Conservation (phyloP, 2,329 filamentous ascomycete genomes). For the Mycosphaerella sp. region DNA sequence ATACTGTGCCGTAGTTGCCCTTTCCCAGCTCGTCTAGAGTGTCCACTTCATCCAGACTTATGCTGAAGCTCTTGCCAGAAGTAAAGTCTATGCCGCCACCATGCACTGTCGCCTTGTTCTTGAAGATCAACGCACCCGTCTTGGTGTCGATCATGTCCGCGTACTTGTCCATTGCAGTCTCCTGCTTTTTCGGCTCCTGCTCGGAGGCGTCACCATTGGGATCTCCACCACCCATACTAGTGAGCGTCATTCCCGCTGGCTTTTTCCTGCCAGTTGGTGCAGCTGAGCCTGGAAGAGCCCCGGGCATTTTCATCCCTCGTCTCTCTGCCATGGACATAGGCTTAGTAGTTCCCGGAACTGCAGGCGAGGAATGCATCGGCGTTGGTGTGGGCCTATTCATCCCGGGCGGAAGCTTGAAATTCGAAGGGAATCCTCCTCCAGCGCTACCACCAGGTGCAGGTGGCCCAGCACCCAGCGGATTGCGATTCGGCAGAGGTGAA, state of each 20-base stretch:
- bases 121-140: constrained; percentile 84
- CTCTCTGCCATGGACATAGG: constrained; percentile 60
- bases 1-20: constrained; percentile 97
- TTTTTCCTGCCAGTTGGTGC: constrained; percentile 29
- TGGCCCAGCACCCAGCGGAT: constrained; percentile 12
- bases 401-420: constrained; percentile 40
- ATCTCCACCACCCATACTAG: constrained; percentile 37
- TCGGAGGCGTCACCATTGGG: constrained; percentile 31
- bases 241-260: constrained; percentile 42
- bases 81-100: constrained; percentile 87
- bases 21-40: constrained; percentile 90
- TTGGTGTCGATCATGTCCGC: constrained; percentile 84
- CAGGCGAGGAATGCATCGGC: constrained; percentile 45
- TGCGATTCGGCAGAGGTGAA: constrained; percentile 24
- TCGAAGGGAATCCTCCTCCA: constrained; percentile 38
- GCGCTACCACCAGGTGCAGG: constrained; percentile 19
- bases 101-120: constrained; percentile 84
- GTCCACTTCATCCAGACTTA: constrained; percentile 93
- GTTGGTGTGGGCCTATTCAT: constrained; percentile 35
- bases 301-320: constrained; percentile 58
- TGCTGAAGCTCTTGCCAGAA: constrained; percentile 81
- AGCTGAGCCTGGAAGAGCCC: constrained; percentile 44
- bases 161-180: constrained; percentile 54
- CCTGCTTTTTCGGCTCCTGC: constrained; percentile 25
- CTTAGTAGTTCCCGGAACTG: constrained; percentile 38